These are phyloP conservation scores for Penicillium roqueforti DNA, from an alignment of 495 filamentous ascomycete genomes.

Conservation along the genomic window DNA sequence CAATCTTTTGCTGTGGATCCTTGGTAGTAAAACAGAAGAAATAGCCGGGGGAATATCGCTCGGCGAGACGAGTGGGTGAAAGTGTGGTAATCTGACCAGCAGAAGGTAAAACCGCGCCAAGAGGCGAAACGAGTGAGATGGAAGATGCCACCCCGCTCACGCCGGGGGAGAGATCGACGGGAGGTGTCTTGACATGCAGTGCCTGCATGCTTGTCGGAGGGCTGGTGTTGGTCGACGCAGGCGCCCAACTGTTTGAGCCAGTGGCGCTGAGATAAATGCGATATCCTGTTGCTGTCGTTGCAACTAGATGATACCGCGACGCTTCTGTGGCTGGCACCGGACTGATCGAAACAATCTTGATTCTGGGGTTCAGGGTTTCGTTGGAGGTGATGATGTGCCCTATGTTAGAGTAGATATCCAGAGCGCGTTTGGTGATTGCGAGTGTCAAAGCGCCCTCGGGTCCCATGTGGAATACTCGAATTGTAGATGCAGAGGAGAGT, in stretches of 20 bases:
- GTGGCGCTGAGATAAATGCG: slow-evolving; percentile 90
- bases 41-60: slow-evolving; percentile 80
- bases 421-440: slow-evolving; percentile 53
- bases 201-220: slow-evolving; percentile 96
- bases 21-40: slow-evolving; percentile 77
- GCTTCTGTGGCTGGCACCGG: slow-evolving; percentile 79
- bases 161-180: slow-evolving; percentile 40
- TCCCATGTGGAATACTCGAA: slow-evolving; percentile 79
- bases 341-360: slow-evolving; percentile 75
- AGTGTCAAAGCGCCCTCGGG: slow-evolving; percentile 46
- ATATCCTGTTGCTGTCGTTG: slow-evolving; percentile 83
- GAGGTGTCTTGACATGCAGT: slow-evolving; percentile 90
- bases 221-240: slow-evolving; percentile 48
- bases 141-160: slow-evolving; percentile 2
- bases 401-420: slow-evolving; percentile 60
- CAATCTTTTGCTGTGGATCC: slow-evolving; percentile 44
- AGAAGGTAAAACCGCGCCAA: slow-evolving; percentile 25
- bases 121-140: slow-evolving; percentile 16
- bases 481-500: slow-evolving; percentile 77
- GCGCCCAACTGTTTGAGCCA: slow-evolving; percentile 62
- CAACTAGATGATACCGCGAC: slow-evolving; percentile 80
- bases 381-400: slow-evolving; percentile 71
- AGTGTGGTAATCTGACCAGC: slow-evolving; percentile 42
- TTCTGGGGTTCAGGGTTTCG: slow-evolving; percentile 60
- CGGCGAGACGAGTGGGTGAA: slow-evolving; percentile 51